A percentile compares a stretch with the other conserved stretches of the same genome.
Evolutionary conservation across 306 rosid genomes (phyloP).

Genomic region (Fragaria iinumae): DNA sequence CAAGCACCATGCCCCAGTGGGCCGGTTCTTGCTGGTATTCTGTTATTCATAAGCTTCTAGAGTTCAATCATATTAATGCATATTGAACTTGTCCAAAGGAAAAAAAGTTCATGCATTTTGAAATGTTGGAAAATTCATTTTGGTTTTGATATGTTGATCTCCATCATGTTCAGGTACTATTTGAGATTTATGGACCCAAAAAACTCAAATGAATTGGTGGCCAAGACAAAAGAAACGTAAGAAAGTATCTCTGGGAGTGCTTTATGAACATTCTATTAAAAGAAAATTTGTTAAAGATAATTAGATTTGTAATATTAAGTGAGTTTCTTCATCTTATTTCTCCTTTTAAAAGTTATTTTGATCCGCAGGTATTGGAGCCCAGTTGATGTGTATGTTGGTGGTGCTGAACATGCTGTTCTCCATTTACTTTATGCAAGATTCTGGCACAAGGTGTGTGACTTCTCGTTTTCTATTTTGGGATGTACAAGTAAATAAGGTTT

Average conservation of each 20-base stretch:
- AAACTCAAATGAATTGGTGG: constrained; percentile 74
- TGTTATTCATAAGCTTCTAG: constrained; percentile 25
- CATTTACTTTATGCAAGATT: constrained; percentile 95
- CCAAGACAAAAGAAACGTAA: constrained; percentile 70
- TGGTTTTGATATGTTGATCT: not conserved
- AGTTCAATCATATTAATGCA: not conserved
- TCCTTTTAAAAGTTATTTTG: constrained; percentile 23
- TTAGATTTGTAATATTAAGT: not conserved
- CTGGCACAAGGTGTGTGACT: constrained; percentile 91
- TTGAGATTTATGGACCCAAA: constrained; percentile 96
- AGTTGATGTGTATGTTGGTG: constrained; percentile 95
- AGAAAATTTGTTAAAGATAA: not conserved
- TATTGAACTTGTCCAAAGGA: not conserved
- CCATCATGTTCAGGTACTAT: constrained; percentile 66
- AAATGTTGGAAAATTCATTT: not conserved
- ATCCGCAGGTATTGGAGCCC: constrained; percentile 88
- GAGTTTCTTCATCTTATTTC: not conserved
- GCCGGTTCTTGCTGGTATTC: constrained; percentile 99
- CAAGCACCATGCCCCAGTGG: constrained; percentile 99
- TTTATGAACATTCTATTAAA: not conserved
- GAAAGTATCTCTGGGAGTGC: constrained; percentile 10
- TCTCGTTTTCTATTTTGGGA: constrained; percentile 12
- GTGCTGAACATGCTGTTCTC: constrained; percentile 99
- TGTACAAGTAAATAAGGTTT: constrained; percentile 5
- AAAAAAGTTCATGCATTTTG: not conserved